Evolutionary conservation across 768 basidiomycete species (phyloP), one percentile per base, ranked within the genome.

Genomic region (Grammothele lineata): DNA sequence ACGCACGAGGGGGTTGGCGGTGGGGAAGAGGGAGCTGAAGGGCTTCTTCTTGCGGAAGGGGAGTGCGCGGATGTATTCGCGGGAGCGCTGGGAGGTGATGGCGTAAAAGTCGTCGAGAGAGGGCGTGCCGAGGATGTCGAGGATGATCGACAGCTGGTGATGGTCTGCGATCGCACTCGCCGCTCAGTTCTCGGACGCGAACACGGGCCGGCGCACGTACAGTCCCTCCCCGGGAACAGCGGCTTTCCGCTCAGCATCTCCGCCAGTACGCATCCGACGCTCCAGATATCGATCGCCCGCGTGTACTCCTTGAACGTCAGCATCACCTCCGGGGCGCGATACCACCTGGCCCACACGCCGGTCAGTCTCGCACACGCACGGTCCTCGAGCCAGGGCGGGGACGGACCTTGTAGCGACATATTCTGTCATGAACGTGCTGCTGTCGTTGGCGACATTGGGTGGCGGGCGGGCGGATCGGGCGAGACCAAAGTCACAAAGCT

Each of bases 271-370:
- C 89, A 92, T 1, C 89, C 87, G 17, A 91, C 87, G 48, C 81
- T 83, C 90, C 89, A 92, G 62, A 92, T 77, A 54, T 91, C 88
- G 64, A 91, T 87, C 0, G 86, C 86, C 26, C 80, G 78, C 5
- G 92, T 93, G 64, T 97, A 97, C 70, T 94, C 85, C 61, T 94
- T 92, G 73, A 96, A 97, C 0, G 92, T 95, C 27, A 98, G 77
- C 95, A 98, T 97, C 51, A 98, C 90, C 64, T 97, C 95, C 0
- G 95, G 95, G 0, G 95, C 95, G 24, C 95, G 83, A 63, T 97
- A 98, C 95, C 95, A 97, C 60, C 92, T 84, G 40, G 8, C 7
- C 8, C 27, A 14, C 27, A n/a, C 27, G 27, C 14, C 27, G 7
- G 27, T 30, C 27, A 30, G 27, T 30, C 27, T 14, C 8, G 27